phyloP scores from a whole-genome alignment of 2,329 filamentous ascomycete species.

The Fusarium paranaense region DNA sequence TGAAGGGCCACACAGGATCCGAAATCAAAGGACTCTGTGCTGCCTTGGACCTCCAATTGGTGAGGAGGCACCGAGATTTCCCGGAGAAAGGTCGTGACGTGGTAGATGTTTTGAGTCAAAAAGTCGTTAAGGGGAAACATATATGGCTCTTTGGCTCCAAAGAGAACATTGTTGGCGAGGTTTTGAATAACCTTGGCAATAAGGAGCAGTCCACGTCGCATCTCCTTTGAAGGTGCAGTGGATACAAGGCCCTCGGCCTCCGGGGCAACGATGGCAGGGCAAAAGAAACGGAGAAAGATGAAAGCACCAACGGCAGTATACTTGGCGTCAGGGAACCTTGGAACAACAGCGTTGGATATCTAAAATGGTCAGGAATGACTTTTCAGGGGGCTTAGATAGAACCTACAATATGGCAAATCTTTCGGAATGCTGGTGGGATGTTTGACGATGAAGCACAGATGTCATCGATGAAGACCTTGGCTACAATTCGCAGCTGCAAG shows the following conservation, averaged over 20 bases:
- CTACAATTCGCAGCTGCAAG: slow-evolving; percentile 73
- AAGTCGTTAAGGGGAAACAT: slow-evolving; percentile 80
- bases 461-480: slow-evolving; percentile 78
- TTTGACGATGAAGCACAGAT: slow-evolving; percentile 72
- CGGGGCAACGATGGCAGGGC: slow-evolving; percentile 77
- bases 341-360: slow-evolving; percentile 73
- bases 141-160: slow-evolving; percentile 78
- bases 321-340: slow-evolving; percentile 75
- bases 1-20: slow-evolving; percentile 78
- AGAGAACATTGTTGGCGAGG: slow-evolving; percentile 77
- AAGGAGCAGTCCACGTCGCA: slow-evolving; percentile 74
- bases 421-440: slow-evolving; percentile 73
- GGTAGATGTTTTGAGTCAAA: slow-evolving; percentile 74
- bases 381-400: not conserved
- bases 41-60: slow-evolving; percentile 53
- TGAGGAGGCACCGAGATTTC: slow-evolving; percentile 72
- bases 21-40: slow-evolving; percentile 72
- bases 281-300: slow-evolving; percentile 79
- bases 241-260: slow-evolving; percentile 75
- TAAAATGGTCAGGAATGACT: slow-evolving; percentile 35
- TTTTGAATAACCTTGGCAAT: slow-evolving; percentile 80
- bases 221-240: slow-evolving; percentile 72
- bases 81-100: slow-evolving; percentile 73
- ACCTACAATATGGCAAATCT: slow-evolving; percentile 74
- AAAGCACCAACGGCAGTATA: slow-evolving; percentile 79